Percentiles rank a stretch among this genome's conserved stretches.
Evolutionary conservation across 495 filamentous ascomycete species (phyloP).

Genomic region (Penicillium canariense): DNA sequence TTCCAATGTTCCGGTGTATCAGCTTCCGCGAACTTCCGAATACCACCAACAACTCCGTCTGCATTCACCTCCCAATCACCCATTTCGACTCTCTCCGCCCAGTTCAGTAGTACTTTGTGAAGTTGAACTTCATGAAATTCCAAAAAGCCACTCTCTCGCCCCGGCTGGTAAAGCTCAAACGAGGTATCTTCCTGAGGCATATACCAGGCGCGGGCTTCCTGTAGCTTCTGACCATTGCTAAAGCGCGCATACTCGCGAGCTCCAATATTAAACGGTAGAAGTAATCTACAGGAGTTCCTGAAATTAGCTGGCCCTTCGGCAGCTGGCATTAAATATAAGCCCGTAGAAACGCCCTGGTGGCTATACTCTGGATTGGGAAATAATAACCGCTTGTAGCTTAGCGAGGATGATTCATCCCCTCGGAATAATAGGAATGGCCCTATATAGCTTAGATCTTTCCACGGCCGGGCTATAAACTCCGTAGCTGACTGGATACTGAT

Average conservation of each 20-base stretch:
- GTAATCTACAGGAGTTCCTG: slow-evolving; percentile 6
- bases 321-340: slow-evolving; percentile 5
- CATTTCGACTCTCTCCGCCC: slow-evolving; percentile 12
- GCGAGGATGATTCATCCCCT: not conserved
- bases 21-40: slow-evolving; percentile 16
- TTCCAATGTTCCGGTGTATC: slow-evolving; percentile 12
- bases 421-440: slow-evolving; percentile 6
- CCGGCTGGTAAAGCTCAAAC: slow-evolving; percentile 1
- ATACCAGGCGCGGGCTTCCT: not conserved
- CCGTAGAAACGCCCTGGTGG: not conserved
- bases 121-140: not conserved
- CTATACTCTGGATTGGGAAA: not conserved
- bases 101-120: slow-evolving; percentile 11
- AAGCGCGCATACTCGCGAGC: not conserved
- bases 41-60: slow-evolving; percentile 11
- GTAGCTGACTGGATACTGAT: not conserved
- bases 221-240: slow-evolving; percentile 2
- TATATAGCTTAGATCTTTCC: not conserved
- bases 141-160: slow-evolving; percentile 2
- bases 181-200: not conserved
- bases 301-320: not conserved
- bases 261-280: slow-evolving; percentile 11
- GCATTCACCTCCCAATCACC: slow-evolving; percentile 16
- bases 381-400: slow-evolving; percentile 1
- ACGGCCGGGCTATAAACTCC: slow-evolving; percentile 1